A percentile compares a stretch with the other conserved stretches of the same genome.
Conservation (phyloP, 768 basidiomycete species). For the Termitomyces sp. region DNA sequence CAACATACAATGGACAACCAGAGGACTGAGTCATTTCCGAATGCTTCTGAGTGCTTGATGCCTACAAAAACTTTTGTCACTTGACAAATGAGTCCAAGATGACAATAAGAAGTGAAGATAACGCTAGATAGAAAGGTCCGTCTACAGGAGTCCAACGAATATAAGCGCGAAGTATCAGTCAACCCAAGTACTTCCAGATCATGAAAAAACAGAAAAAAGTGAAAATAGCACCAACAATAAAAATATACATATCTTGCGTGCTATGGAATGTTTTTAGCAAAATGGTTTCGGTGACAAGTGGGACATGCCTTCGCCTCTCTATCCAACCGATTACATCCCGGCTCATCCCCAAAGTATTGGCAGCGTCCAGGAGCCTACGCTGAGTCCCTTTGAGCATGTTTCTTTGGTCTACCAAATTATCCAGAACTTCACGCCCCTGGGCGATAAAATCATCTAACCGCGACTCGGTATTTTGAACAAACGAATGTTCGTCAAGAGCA, state of each 20-base stretch:
- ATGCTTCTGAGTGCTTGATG: neutral
- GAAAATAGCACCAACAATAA: constrained; percentile 76
- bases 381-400: constrained; percentile 95
- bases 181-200: constrained; percentile 89
- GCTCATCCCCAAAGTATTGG: constrained; percentile 92
- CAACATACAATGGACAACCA: neutral
- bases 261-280: constrained; percentile 33
- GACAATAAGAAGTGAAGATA: constrained; percentile 8
- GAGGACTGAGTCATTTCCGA: neutral
- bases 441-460: constrained; percentile 87
- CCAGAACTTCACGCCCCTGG: constrained; percentile 87
- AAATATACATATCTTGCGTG: constrained; percentile 94
- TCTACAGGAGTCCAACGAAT: constrained; percentile 1
- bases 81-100: neutral
- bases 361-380: constrained; percentile 77
- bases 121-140: constrained; percentile 14
- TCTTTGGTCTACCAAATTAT: constrained; percentile 89
- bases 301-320: constrained; percentile 80
- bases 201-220: constrained; percentile 93
- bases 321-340: constrained; percentile 97
- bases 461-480: constrained; percentile 77
- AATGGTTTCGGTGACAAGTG: neutral
- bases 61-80: neutral
- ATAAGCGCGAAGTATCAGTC: constrained; percentile 8
- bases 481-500: constrained; percentile 85